phyloP scores from a whole-genome alignment of 495 filamentous ascomycete genomes.

The Trichoderma reesei region DNA sequence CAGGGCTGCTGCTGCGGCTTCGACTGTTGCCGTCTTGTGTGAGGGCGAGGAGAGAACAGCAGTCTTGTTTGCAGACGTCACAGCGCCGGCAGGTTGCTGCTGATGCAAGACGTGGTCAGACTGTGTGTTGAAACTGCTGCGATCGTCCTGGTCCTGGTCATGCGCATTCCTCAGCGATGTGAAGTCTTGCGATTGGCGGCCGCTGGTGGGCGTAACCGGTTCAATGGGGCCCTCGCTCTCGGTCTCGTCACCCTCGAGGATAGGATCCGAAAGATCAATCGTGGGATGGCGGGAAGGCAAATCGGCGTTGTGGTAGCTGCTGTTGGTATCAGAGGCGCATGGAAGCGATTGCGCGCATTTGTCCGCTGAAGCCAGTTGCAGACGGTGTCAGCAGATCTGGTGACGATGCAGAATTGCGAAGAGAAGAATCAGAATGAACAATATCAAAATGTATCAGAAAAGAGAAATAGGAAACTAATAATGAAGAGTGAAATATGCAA shows the following conservation, averaged over 20 bases:
- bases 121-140: not conserved
- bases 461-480: not conserved
- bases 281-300: slow-evolving; percentile 24
- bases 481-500: too few relatives aligned
- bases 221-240: slow-evolving; percentile 38
- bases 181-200: slow-evolving; percentile 41
- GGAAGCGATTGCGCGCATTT: not conserved
- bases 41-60: not conserved
- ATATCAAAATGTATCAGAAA: not conserved
- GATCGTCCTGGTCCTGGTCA: slow-evolving; percentile 2
- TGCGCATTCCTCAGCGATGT: not conserved
- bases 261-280: slow-evolving; percentile 31
- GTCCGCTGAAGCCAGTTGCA: not conserved
- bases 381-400: not conserved
- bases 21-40: not conserved
- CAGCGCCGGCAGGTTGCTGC: not conserved
- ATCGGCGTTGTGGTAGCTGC: not conserved
- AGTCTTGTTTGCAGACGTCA: not conserved
- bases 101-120: not conserved
- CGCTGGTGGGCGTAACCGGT: slow-evolving; percentile 39
- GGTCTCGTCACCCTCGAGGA: slow-evolving; percentile 40
- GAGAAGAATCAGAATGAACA: not conserved
- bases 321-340: not conserved
- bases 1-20: not conserved
- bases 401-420: not conserved